phyloP scores from a whole-genome alignment of 257 asterid genomes.

The Coffea canephora region DNA sequence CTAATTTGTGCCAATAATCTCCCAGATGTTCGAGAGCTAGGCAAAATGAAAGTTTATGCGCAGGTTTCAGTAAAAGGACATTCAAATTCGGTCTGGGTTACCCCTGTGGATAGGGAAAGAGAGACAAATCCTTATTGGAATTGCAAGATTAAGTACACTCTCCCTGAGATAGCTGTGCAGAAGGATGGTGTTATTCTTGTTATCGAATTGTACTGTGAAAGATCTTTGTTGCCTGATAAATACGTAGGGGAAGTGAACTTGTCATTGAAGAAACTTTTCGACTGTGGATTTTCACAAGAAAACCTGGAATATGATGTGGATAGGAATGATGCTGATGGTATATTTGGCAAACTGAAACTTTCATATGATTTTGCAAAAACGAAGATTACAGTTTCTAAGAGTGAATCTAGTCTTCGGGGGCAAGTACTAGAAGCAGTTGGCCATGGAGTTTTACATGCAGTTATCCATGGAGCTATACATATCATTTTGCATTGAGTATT shows the following conservation, averaged over 20 bases:
- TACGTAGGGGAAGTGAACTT: not conserved
- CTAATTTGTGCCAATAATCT: not conserved
- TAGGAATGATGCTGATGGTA: not conserved
- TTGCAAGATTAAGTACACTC: not conserved
- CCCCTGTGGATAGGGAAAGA: not conserved
- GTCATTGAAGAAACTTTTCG: not conserved
- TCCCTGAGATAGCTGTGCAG: not conserved
- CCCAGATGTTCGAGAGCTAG: not conserved
- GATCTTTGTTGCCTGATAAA: not conserved
- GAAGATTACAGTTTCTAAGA: too few species aligned
- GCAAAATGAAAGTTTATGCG: not conserved
- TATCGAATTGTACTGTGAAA: not conserved
- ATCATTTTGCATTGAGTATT: too few species aligned
- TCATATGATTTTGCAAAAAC: not conserved
- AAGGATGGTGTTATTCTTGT: not conserved
- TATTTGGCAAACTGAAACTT: not conserved
- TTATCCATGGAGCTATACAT: too few species aligned
- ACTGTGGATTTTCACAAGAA: not conserved
- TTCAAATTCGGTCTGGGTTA: not conserved
- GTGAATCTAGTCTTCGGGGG: too few species aligned
- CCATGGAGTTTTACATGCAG: too few species aligned
- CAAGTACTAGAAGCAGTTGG: too few species aligned
- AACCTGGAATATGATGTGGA: not conserved
- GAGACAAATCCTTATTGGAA: not conserved
- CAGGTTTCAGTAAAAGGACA: not conserved